phyloP scores from a whole-genome alignment of 768 basidiomycete species.

The Nidularia pulvinata region DNA sequence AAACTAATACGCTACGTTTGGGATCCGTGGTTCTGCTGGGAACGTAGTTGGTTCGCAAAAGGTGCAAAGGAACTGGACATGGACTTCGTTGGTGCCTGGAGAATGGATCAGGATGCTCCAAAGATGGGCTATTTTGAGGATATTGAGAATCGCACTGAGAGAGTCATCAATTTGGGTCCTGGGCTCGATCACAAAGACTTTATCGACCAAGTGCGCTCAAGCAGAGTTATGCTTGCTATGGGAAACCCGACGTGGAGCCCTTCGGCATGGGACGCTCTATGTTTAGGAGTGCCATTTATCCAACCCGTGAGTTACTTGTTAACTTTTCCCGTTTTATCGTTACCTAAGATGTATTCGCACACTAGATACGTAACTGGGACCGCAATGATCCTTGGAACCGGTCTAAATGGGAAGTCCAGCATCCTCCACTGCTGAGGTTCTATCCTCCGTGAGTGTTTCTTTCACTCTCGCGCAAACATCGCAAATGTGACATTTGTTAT shows the following conservation, averaged over 20 bases:
- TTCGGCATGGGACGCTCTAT: constrained; percentile 29
- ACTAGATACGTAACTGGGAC: constrained; percentile 20
- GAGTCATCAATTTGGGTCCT: constrained; percentile 16
- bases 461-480: too few relatives aligned
- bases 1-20: constrained; percentile 24
- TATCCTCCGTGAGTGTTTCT: constrained; percentile 22
- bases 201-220: constrained; percentile 15
- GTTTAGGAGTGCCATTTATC: constrained; percentile 33
- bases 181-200: constrained; percentile 11
- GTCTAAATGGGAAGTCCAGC: constrained; percentile 24
- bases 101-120: constrained; percentile 14
- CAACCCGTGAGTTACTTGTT: constrained; percentile 20
- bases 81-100: constrained; percentile 18
- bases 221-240: constrained; percentile 24
- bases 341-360: neutral
- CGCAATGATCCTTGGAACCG: constrained; percentile 18
- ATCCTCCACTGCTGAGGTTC: constrained; percentile 18
- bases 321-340: neutral
- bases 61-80: constrained; percentile 12
- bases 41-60: constrained; percentile 15
- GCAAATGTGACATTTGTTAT: neutral
- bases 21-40: constrained; percentile 20
- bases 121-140: constrained; percentile 13
- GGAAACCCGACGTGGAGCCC: constrained; percentile 22
- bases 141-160: constrained; percentile 14